Evolutionary conservation across 176 grass and related monocot species (phyloP).

Genomic region (Microstegium vimineum): DNA sequence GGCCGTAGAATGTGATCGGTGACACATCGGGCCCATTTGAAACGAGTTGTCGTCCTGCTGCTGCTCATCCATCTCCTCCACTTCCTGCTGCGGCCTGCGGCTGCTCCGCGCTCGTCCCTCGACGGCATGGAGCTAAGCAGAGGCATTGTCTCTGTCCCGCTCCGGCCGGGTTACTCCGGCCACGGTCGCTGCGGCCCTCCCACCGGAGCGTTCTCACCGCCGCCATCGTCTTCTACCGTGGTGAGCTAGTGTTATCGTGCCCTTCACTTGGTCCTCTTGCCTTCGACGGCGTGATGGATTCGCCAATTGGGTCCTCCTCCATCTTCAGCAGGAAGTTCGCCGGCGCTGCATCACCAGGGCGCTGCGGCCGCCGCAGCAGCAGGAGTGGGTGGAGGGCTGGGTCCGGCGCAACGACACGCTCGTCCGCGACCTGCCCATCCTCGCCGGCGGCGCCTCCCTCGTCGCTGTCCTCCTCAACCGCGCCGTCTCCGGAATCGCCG

Average conservation of each 20-base stretch:
- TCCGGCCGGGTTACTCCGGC: background rate
- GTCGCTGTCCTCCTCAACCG: conserved; percentile 83
- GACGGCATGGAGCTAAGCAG: conserved; percentile 35
- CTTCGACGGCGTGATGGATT: background rate
- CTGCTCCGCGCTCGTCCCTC: background rate
- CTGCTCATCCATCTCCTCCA: background rate
- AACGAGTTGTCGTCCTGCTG: background rate
- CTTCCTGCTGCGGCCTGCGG: background rate
- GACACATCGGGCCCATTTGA: background rate
- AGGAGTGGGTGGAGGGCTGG: conserved; percentile 74
- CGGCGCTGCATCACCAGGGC: conserved; percentile 29
- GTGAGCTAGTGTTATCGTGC: background rate
- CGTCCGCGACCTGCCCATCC: conserved; percentile 62
- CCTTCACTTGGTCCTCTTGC: background rate
- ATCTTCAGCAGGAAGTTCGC: background rate
- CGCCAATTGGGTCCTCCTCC: background rate
- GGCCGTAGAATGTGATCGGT: background rate
- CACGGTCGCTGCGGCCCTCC: background rate
- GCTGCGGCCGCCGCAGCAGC: conserved; percentile 34
- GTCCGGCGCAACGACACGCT: conserved; percentile 70
- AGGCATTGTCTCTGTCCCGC: background rate
- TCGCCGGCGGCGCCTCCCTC: conserved; percentile 61
- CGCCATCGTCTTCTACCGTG: background rate
- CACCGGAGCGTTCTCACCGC: background rate
- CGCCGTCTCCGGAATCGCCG: conserved; percentile 66